phyloP scores from a whole-genome alignment of 2,329 filamentous ascomycete genomes.

The Aspergillus flavus region DNA sequence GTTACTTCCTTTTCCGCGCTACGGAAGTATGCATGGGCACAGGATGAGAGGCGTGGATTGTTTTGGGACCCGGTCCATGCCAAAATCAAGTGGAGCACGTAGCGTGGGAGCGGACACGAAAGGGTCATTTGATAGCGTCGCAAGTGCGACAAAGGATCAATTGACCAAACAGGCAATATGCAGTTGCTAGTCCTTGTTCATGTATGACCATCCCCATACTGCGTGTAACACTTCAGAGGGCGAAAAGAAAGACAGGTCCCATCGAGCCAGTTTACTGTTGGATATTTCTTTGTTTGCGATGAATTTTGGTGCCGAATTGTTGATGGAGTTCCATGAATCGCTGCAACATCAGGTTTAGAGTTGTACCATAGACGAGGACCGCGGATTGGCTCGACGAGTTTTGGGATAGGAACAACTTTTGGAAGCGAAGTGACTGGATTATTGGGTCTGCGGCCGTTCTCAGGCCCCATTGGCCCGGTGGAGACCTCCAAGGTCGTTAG shows the following conservation, averaged over 20 bases:
- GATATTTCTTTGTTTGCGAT: not conserved
- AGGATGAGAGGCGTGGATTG: conserved; percentile 14
- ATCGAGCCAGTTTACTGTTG: not conserved
- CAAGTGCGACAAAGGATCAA: conserved; percentile 1
- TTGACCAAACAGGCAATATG: not conserved
- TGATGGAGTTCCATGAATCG: conserved; percentile 5
- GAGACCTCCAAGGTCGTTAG: conserved; percentile 17
- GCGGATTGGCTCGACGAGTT: conserved; percentile 7
- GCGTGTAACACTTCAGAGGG: not conserved
- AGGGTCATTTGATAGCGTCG: conserved; percentile 16
- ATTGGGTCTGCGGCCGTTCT: conserved; percentile 8
- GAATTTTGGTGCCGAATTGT: not conserved
- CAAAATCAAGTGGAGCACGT: conserved; percentile 19
- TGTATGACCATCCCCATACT: not conserved
- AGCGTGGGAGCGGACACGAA: conserved; percentile 22
- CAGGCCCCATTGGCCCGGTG: conserved; percentile 15
- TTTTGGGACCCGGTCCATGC: conserved; percentile 14
- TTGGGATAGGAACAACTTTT: conserved; percentile 4
- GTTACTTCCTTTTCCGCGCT: conserved; percentile 20
- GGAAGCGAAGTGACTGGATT: conserved; percentile 7
- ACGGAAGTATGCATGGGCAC: conserved; percentile 11
- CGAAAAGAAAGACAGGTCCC: not conserved
- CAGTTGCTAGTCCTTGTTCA: not conserved
- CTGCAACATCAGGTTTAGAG: not conserved
- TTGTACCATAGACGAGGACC: not conserved